Base-by-base conservation (phyloP, 805 yeast species). In the Torulaspora delbrueckii region DNA sequence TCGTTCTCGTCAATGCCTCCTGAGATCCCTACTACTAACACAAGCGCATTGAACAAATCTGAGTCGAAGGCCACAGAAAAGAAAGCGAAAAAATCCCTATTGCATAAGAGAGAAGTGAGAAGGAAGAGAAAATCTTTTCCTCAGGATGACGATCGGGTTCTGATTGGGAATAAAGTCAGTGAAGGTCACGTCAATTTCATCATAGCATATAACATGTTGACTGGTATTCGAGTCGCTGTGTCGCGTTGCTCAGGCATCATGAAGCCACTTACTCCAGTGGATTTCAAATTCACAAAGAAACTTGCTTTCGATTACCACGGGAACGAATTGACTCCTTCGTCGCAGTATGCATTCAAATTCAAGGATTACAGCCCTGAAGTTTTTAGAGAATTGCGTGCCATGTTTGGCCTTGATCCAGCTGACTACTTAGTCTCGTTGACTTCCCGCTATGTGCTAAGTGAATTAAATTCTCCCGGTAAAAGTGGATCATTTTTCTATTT, bases 351-450 rank as follows among this genome's bases (percentile, higher is more conserved):
- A 55, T 93, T 93, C 73, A 91, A 91, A 65, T 93, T 93, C 67
- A 93, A 93, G 68, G 99, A 93, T 65, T 93, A 93, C 67, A 77
- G 89, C 16, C 99, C 99, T 0, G 87, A 84, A 65, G 97, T 93
- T 3, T 93, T 93, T 64, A 72, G 98, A 35, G 95, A 87, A 54
- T 69, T 93, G 45, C 72, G 99, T 43, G 70, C 78, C 5, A 60
- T 79, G 34, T 93, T 95, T 69, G 89, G 90, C 10, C 74, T 93
- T 24, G 98, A 93, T 59, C 96, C 96, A 2, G 98, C 96, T 0
- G 99, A 95, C 65, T 93, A 95, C 65, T 73, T 93, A 45, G 82
- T 91, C 56, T 87, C 96, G 0, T 74, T 93, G 54, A 91, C 98
- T 0, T 91, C 96, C 16, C 89, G 89, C 64, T 91, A 91, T 60